Percentiles rank a stretch among this genome's conserved stretches.
phyloP scores from a whole-genome alignment of 495 filamentous ascomycete genomes.

The Jackrogersella minutella region DNA sequence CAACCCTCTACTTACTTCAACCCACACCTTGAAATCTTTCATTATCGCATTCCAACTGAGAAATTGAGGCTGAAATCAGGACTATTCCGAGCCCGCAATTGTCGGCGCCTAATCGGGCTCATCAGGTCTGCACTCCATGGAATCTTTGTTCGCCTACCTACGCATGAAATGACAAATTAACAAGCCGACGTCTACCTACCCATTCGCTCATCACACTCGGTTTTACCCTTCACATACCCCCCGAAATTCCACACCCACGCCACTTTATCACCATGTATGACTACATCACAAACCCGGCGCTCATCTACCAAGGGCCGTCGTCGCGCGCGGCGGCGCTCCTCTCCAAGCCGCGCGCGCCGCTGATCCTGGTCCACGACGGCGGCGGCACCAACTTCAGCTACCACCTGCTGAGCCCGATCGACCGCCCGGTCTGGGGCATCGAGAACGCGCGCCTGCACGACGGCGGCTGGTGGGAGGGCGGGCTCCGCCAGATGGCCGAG shows the following conservation, averaged over 20 bases:
- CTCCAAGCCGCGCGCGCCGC: constrained; percentile 31
- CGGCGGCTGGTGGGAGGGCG: constrained; percentile 45
- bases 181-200: not conserved
- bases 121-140: not conserved
- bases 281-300: constrained; percentile 35
- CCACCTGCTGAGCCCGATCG: constrained; percentile 42
- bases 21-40: not conserved
- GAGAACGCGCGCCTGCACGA: constrained; percentile 46
- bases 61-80: not conserved
- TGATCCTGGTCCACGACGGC: constrained; percentile 51
- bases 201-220: not conserved
- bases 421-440: constrained; percentile 48
- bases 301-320: constrained; percentile 36
- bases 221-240: not conserved
- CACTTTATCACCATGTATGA: constrained; percentile 11
- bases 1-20: not conserved
- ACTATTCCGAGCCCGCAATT: not conserved
- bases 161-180: not conserved
- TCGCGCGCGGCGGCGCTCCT: not conserved
- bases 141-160: not conserved
- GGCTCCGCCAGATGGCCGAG: constrained; percentile 44
- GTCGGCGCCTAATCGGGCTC: not conserved
- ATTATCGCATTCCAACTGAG: not conserved
- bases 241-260: not conserved
- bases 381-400: constrained; percentile 51